Base-by-base conservation (phyloP, 805 yeast species). In the Komagataella pastoris region DNA sequence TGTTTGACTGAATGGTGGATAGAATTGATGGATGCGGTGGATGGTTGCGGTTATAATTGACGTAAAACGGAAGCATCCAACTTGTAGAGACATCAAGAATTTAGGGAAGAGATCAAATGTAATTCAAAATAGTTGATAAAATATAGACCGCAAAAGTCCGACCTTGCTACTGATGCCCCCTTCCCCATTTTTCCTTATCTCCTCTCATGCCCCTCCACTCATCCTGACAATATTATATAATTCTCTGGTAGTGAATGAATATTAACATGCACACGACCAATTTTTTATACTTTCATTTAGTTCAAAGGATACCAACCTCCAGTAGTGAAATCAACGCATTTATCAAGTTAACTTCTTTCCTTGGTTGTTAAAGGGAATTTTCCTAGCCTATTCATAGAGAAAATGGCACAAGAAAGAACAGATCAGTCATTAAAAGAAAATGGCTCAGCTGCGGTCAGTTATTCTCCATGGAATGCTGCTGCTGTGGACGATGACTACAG, bases 1-100 rank as follows among this genome's bases (percentile, higher is more conserved):
- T 93, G 50, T 88, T 89, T 63, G 96, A 88, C 62, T 86, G 68
- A 61, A 40, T n/a, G 14, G 14, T 30, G 8, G 14, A 10, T 30
- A 30, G 40, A 30, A 30, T 30, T 14, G 40, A 10, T 10, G 40
- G 40, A 10, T 30, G 14, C 10, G 3, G 47, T 44, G 47, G 47
- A 44, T 17, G 21, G 21, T 10, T 17, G 47, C 21, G 12, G 7
- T 14, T 21, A 14, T n/a, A n/a, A 7, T 17, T 2, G 40, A 19
- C 14, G 43, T 3, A 24, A 12, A 44, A 23, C 43, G 8, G 17
- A n/a, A 24, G 14, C 21, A 44, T 44, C 6, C 12, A n/a, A n/a
- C 21, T 44, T 44, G 21, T 17, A 44, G 47, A 19, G 40, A 8
- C 14, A 2, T n/a, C 12, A 10, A 30, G 6, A 10, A 10, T 30